Evolutionary conservation across 2,329 filamentous ascomycete genomes (phyloP).

Genomic region (Clonostachys solani): DNA sequence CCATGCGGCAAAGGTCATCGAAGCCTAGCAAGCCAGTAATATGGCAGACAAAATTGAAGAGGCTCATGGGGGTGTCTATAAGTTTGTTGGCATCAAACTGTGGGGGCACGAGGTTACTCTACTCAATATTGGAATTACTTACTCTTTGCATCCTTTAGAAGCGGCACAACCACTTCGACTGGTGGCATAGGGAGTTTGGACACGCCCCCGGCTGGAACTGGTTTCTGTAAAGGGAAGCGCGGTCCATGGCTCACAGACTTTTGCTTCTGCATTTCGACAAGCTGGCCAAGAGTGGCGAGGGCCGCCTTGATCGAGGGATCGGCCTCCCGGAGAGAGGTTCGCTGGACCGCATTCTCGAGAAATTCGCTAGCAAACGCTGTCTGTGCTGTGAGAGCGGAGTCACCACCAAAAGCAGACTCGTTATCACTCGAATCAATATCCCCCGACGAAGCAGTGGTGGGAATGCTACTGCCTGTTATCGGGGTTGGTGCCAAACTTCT

Average conservation of each 20-base stretch:
- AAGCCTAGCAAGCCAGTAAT: slow-evolving; percentile 46
- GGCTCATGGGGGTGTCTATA: slow-evolving; percentile 37
- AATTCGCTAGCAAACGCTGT: slow-evolving; percentile 51
- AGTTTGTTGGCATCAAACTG: background rate
- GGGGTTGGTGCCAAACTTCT: slow-evolving; percentile 17
- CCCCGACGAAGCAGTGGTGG: slow-evolving; percentile 15
- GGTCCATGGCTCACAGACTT: slow-evolving; percentile 33
- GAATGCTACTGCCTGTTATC: slow-evolving; percentile 13
- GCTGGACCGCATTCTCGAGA: slow-evolving; percentile 46
- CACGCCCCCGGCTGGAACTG: slow-evolving; percentile 38
- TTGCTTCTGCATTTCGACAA: slow-evolving; percentile 45
- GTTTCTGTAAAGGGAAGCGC: slow-evolving; percentile 39
- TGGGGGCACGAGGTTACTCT: background rate
- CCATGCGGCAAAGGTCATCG: slow-evolving; percentile 39
- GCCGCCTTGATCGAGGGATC: slow-evolving; percentile 49
- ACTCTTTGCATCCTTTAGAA: slow-evolving; percentile 45
- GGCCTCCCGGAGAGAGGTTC: slow-evolving; percentile 37
- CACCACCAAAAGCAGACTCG: slow-evolving; percentile 39
- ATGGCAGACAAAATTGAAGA: slow-evolving; percentile 45
- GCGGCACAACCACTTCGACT: slow-evolving; percentile 40
- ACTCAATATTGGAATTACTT: slow-evolving; percentile 5
- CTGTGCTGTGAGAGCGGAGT: slow-evolving; percentile 42
- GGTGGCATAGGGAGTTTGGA: slow-evolving; percentile 52
- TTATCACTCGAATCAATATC: slow-evolving; percentile 32
- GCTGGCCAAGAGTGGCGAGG: slow-evolving; percentile 44